Conservation (phyloP, 2,329 filamentous ascomycete species). For the Neopestalotiopsis clavispora region DNA sequence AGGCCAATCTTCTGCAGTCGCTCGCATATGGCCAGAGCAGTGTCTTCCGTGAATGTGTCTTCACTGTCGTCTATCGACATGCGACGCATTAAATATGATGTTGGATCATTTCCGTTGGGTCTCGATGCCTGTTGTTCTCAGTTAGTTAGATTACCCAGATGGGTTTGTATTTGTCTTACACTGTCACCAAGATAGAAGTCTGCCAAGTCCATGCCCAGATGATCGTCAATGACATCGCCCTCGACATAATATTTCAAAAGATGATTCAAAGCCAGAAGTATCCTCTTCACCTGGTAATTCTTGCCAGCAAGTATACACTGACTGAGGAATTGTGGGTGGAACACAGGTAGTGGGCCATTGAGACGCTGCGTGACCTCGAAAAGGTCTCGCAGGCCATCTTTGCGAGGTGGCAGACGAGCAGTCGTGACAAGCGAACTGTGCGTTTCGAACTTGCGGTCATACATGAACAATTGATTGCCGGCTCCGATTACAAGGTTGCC, state of each 20-base stretch:
- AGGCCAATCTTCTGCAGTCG: constrained; percentile 77
- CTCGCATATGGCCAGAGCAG: constrained; percentile 74
- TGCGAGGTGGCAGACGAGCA: constrained; percentile 52
- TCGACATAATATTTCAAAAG: constrained; percentile 83
- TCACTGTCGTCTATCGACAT: constrained; percentile 56
- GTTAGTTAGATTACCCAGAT: not conserved
- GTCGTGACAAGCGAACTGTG: constrained; percentile 63
- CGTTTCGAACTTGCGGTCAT: constrained; percentile 75
- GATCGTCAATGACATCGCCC: constrained; percentile 79
- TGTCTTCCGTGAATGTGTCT: constrained; percentile 71
- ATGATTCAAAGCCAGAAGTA: constrained; percentile 74
- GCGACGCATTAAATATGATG: constrained; percentile 44
- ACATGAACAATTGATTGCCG: constrained; percentile 89
- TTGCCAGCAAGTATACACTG: constrained; percentile 88
- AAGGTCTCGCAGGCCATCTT: constrained; percentile 65
- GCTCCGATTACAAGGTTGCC: constrained; percentile 87
- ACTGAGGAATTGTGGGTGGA: constrained; percentile 88
- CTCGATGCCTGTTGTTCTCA: constrained; percentile 16
- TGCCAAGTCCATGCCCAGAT: constrained; percentile 69
- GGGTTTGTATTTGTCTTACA: constrained; percentile 32
- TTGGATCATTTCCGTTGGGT: constrained; percentile 32
- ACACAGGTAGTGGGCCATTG: constrained; percentile 86
- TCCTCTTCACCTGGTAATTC: constrained; percentile 68
- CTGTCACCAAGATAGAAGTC: constrained; percentile 56
- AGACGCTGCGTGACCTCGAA: constrained; percentile 83